Percentiles rank a stretch among this genome's conserved stretches.
phyloP scores from a whole-genome alignment of 257 asterid species.

The Mentha longifolia region DNA sequence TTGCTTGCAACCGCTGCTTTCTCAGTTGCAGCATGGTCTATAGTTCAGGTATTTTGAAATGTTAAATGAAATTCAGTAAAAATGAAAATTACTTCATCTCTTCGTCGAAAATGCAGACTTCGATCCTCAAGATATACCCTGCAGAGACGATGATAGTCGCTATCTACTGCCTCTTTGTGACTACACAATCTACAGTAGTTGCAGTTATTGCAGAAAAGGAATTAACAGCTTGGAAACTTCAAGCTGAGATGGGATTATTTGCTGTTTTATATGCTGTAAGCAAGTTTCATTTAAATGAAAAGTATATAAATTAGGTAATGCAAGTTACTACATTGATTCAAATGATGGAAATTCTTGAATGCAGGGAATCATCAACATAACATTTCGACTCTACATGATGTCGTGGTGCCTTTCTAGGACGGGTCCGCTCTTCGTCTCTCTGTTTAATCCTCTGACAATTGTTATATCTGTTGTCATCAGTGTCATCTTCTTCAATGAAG shows the following conservation, averaged over 20 bases:
- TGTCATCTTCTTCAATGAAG: conserved; percentile 47
- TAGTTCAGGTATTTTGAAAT: conserved; percentile 48
- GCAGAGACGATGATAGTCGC: conserved; percentile 54
- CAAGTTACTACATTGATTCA: too few species aligned
- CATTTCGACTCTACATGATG: conserved; percentile 52
- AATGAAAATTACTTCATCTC: too few species aligned
- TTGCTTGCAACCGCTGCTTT: conserved; percentile 49
- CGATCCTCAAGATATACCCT: conserved; percentile 56
- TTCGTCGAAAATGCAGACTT: conserved; percentile 39
- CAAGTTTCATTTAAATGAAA: too few species aligned
- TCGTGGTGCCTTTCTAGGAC: conserved; percentile 58
- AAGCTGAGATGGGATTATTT: conserved; percentile 44
- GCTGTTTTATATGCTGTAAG: conserved; percentile 58
- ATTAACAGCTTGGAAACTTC: conserved; percentile 47
- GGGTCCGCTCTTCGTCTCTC: conserved; percentile 59
- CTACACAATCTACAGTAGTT: conserved; percentile 48
- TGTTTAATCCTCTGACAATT: conserved; percentile 54
- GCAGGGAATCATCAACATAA: conserved; percentile 56
- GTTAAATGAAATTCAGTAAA: background rate
- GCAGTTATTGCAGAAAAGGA: conserved; percentile 53
- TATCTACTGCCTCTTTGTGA: conserved; percentile 51
- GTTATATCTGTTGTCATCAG: conserved; percentile 54
- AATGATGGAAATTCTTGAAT: background rate
- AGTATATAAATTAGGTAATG: too few species aligned
- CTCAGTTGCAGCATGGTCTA: conserved; percentile 49